Base-by-base conservation (phyloP, 106 monocot species). In the Chionographis japonica region DNA sequence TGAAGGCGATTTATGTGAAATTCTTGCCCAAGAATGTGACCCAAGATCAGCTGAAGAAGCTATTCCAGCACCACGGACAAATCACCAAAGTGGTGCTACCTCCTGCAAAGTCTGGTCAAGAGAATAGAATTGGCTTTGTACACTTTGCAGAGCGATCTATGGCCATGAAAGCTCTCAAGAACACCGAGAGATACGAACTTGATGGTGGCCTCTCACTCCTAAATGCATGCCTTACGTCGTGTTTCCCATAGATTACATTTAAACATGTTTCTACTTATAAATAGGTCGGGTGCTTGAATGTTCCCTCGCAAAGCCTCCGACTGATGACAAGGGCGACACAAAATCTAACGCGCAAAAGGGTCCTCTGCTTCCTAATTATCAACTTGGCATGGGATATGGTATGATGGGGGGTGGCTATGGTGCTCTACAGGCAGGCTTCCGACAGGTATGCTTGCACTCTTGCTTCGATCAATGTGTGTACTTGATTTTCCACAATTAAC, bases 1-100 rank as follows among this genome's bases (percentile, higher is more conserved):
- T 97, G 14, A 97, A 97, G 69, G 84, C 97, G 65, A 63, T 97
- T 63, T 92, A 97, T 78, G 86, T 97, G 8, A 97, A 97, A 71
- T 92, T 92, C 37, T 70, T 97, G 53, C 97, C 97, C 1, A 86
- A 90, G 69, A 74, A 86, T 75, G 87, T 92, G n/a, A 97, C 73
- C 43, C 76, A 89, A 62, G 79, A 84, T 61, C 77, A 97, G 72
- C 61, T 97, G 71, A 78, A 72, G 62, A 83, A 89, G 63, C 68
- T 92, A 16, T 97, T 97, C 60, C 79, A 97, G 54, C 84, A 72
- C 51, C 92, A 92, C 71, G 97, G 97, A 49, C 76, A 92, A 64
- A 90, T 97, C 52, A 76, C 76, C 3, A 92, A 92, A 63, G 87
- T 97, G 53, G 80, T 89, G 4, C 74, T 97, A 65, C 97, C 97